phyloP scores from a whole-genome alignment of 1,139 yeast genomes.

The Debaryomyces nepalensis region DNA sequence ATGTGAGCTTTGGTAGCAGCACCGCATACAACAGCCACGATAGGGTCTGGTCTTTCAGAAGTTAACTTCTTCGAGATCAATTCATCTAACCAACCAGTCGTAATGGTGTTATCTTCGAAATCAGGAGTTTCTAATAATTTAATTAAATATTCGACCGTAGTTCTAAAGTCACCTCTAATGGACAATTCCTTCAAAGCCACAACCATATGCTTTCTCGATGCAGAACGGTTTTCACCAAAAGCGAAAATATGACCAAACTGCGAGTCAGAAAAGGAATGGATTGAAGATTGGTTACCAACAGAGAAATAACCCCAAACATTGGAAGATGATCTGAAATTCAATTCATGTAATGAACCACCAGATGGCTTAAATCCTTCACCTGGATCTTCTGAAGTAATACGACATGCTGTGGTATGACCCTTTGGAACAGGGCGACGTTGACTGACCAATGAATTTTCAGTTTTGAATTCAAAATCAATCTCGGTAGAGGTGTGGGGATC shows the following conservation, averaged over 20 bases:
- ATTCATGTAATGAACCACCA: slow-evolving; percentile 93
- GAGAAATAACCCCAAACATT: slow-evolving; percentile 99
- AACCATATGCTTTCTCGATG: slow-evolving; percentile 97
- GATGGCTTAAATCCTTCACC: slow-evolving; percentile 99
- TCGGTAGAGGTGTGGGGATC: slow-evolving; percentile 92
- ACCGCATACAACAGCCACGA: slow-evolving; percentile 92
- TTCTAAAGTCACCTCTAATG: slow-evolving; percentile 97
- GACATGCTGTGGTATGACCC: slow-evolving; percentile 98
- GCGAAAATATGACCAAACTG: slow-evolving; percentile 99
- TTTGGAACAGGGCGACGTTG: slow-evolving; percentile 95
- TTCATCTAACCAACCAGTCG: slow-evolving; percentile 99
- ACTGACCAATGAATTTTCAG: slow-evolving; percentile 68
- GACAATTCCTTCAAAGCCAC: slow-evolving; percentile 95
- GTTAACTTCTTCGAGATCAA: slow-evolving; percentile 90
- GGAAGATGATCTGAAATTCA: slow-evolving; percentile 94
- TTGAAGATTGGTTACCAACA: slow-evolving; percentile 94
- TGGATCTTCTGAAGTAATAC: slow-evolving; percentile 98
- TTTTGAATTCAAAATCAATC: slow-evolving; percentile 87
- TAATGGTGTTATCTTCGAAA: slow-evolving; percentile 92
- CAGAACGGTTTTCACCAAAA: slow-evolving; percentile 97
- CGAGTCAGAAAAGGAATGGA: slow-evolving; percentile 96
- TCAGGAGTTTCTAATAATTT: slow-evolving; percentile 95
- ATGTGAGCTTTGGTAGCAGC: slow-evolving; percentile 94
- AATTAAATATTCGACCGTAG: slow-evolving; percentile 95
- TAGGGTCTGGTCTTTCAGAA: slow-evolving; percentile 94